Evolutionary conservation across 805 yeast genomes (phyloP), one percentile per base, ranked within the genome.

Genomic region (Saturnispora quitensis): DNA sequence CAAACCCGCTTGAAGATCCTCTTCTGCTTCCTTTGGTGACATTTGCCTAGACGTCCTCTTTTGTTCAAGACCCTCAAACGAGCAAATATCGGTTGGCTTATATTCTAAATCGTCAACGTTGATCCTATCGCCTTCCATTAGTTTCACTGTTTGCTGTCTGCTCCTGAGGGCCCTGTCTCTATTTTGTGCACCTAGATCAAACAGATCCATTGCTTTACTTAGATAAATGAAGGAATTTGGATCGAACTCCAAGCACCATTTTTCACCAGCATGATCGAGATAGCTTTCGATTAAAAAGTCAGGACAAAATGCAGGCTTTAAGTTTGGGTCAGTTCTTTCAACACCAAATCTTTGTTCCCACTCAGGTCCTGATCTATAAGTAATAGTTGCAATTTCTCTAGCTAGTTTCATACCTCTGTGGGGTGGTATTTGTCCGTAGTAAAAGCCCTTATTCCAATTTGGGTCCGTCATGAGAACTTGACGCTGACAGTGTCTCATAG

Each of bases 371-470:
- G 96, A 87, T 58, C 97, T 74, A 66, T 90, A 90, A 0, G 97
- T 89, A 51, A 90, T 87, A 0, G 97, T 90, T 33, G 97, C 97
- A 47, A 90, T 88, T 66, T 89, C 96, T 56, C 97, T 75, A 1
- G 97, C 91, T 36, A 90, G 74, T 64, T 90, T 90, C 97, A 90
- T 89, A 15, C 97, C 97, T 24, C 84, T 81, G 65, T 90, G 97
- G 1, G 97, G 97, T 7, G 96, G 96, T 1, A 89, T 71, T 3
- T 69, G 63, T 54, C 76, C 65, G 51, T 79, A 88, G 64, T 90
- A 90, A 65, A 80, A 84, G 0, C 97, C 97, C 57, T 96, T 76
- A 58, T 84, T 85, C 97, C 97, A 90, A 65, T 89, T 84, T 5
- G 95, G 91, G 68, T 90, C 97, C 48, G 93, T 82, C 95, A 90